Evolutionary conservation across 768 basidiomycete genomes (phyloP).

Genomic region (Agaricus subrufescens): DNA sequence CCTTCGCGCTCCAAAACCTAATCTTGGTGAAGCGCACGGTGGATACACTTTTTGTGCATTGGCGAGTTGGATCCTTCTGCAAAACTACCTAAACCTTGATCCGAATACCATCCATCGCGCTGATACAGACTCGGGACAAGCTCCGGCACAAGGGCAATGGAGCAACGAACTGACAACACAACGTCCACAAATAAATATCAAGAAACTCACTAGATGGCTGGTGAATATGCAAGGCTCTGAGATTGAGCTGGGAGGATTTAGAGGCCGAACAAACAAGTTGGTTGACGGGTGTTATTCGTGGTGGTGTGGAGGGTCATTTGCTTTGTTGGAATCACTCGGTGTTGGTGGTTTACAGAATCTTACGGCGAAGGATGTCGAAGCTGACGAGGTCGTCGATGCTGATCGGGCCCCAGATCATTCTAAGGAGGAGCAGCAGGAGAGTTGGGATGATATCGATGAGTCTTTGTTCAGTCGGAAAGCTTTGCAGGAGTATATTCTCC

Average conservation of each 20-base stretch:
- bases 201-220: slow-evolving; percentile 71
- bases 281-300: slow-evolving; percentile 99
- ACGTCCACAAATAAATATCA: slow-evolving; percentile 48
- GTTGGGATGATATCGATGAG: slow-evolving; percentile 70
- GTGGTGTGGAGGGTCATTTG: slow-evolving; percentile 95
- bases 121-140: not conserved
- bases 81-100: slow-evolving; percentile 40
- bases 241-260: slow-evolving; percentile 87
- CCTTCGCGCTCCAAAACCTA: slow-evolving; percentile 50
- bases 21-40: slow-evolving; percentile 94
- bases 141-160: not conserved
- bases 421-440: not conserved
- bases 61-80: slow-evolving; percentile 77
- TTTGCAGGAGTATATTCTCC: slow-evolving; percentile 83
- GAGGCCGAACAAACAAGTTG: slow-evolving; percentile 93
- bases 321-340: slow-evolving; percentile 62
- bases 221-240: slow-evolving; percentile 81
- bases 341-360: slow-evolving; percentile 30
- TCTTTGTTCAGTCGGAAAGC: slow-evolving; percentile 52
- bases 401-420: slow-evolving; percentile 5
- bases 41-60: slow-evolving; percentile 96
- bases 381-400: slow-evolving; percentile 11
- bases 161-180: slow-evolving; percentile 11
- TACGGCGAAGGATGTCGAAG: slow-evolving; percentile 24
- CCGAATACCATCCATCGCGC: not conserved